Evolutionary conservation across 805 yeast genomes (phyloP), one percentile per base, ranked within the genome.

Genomic region (Ascoidea tarda): DNA sequence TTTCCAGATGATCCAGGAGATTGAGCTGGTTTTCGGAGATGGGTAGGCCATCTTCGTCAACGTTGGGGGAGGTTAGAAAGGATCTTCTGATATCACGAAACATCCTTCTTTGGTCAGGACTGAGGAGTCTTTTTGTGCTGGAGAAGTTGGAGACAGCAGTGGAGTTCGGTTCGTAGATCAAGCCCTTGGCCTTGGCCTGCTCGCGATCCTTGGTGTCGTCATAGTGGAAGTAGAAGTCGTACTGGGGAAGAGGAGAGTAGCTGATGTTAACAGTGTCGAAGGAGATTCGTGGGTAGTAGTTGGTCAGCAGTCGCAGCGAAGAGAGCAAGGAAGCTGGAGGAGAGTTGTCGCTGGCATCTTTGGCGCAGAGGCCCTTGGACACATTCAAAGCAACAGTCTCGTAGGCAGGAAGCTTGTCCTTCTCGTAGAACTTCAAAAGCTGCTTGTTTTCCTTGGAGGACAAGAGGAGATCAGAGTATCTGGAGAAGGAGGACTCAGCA

Each of bases 221-320:
- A 4, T 38, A 38, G 14, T 38, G 44, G 8, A 10, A 10, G 14
- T 38, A 38, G 14, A 38, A 38, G 14, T 38, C 44, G 4, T 38
- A 38, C 4, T 38, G 8, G 8, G 44, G 44, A 38, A 8, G 14
- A 16, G 51, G 49, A 2, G 50, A 48, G 5, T 51, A 48, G 4
- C 51, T 50, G 32, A 55, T 70, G 65, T 77, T 70, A 16, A 78
- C 74, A 16, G 82, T 76, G 61, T 78, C 82, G 59, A 77, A 78
- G 2, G 79, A 73, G 1, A 78, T 80, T 49, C 78, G 62, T 33
- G 54, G 32, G 8, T 38, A 38, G 8, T 38, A 38, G 44, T 38
- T 38, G 14, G 44, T 2, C 8, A 10, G 14, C 44, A 10, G 14
- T 38, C 1, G 44, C 14, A 38, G 14, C 44, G 8, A 38, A 10